These are phyloP conservation scores for Kwoniella heveanensis DNA, from an alignment of 768 basidiomycete species.

Conservation along the genomic window DNA sequence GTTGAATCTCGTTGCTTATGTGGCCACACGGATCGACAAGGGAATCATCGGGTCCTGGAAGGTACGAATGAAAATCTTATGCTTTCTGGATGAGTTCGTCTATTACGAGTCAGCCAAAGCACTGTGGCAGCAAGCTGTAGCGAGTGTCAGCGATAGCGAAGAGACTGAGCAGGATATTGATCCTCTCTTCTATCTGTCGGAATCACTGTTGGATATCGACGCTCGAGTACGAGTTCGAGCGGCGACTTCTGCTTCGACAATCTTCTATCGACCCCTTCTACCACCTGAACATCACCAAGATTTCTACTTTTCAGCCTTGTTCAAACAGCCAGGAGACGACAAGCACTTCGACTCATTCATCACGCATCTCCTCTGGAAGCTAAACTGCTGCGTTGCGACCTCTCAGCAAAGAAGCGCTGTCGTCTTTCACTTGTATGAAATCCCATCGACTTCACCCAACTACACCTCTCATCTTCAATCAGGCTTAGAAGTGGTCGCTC, in stretches of 20 bases:
- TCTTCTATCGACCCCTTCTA: conserved; percentile 70
- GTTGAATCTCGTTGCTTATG: conserved; percentile 62
- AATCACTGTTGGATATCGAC: conserved; percentile 67
- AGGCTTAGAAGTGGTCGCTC: conserved; percentile 64
- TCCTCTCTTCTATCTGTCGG: conserved; percentile 61
- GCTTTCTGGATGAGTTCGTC: conserved; percentile 71
- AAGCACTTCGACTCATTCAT: conserved; percentile 71
- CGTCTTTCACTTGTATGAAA: conserved; percentile 86
- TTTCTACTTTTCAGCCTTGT: conserved; percentile 36
- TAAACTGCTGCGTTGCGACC: conserved; percentile 80
- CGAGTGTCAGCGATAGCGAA: conserved; percentile 45
- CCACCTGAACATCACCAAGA: conserved; percentile 72
- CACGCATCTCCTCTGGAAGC: conserved; percentile 74
- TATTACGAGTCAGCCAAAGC: conserved; percentile 62
- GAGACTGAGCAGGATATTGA: neutral
- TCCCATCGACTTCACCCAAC: conserved; percentile 58
- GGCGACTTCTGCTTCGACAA: conserved; percentile 62
- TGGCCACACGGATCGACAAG: conserved; percentile 59
- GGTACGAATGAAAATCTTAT: conserved; percentile 63
- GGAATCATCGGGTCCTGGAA: conserved; percentile 66
- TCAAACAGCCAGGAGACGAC: conserved; percentile 27
- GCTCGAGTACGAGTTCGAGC: conserved; percentile 80
- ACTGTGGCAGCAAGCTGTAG: conserved; percentile 58
- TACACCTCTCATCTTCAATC: conserved; percentile 54
- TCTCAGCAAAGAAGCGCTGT: conserved; percentile 75